These are phyloP conservation scores for Ajuga reptans DNA, from an alignment of 305 asterid genomes.

Conservation along the genomic window DNA sequence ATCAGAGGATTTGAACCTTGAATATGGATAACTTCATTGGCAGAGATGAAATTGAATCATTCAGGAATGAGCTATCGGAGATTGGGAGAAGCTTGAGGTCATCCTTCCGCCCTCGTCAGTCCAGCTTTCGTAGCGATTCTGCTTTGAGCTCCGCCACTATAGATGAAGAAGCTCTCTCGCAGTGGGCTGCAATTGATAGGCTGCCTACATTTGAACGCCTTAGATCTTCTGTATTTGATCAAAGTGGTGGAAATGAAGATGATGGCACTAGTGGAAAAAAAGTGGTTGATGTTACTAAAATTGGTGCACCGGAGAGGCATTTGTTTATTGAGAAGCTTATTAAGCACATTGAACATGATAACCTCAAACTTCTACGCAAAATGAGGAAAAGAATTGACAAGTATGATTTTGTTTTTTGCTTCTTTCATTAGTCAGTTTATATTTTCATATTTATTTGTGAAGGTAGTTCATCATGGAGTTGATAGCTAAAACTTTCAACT, in stretches of 20 bases:
- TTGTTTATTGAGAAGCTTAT: constrained; percentile 66
- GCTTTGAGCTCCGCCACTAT: constrained; percentile 28
- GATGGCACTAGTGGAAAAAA: constrained; percentile 28
- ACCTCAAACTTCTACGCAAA: constrained; percentile 59
- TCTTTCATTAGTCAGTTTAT: background rate
- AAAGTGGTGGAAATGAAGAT: constrained; percentile 26
- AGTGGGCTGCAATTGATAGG: constrained; percentile 61
- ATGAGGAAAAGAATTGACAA: constrained; percentile 60
- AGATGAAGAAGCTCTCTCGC: constrained; percentile 40
- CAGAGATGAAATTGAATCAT: constrained; percentile 47
- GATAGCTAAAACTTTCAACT: background rate
- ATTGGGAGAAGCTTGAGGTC: constrained; percentile 45
- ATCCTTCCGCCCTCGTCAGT: constrained; percentile 27
- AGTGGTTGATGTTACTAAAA: constrained; percentile 67
- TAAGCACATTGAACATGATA: constrained; percentile 66
- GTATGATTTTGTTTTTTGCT: constrained; percentile 28
- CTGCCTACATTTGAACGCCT: constrained; percentile 57
- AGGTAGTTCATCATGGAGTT: background rate
- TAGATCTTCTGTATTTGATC: constrained; percentile 52
- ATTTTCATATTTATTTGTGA: background rate
- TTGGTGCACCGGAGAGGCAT: constrained; percentile 57
- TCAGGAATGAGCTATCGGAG: constrained; percentile 39
- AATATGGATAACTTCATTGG: constrained; percentile 48
- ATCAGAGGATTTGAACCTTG: background rate
- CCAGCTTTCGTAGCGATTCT: constrained; percentile 40